Base-by-base conservation (phyloP, 1,139 yeast species). In the Blastobotrys persicus region DNA sequence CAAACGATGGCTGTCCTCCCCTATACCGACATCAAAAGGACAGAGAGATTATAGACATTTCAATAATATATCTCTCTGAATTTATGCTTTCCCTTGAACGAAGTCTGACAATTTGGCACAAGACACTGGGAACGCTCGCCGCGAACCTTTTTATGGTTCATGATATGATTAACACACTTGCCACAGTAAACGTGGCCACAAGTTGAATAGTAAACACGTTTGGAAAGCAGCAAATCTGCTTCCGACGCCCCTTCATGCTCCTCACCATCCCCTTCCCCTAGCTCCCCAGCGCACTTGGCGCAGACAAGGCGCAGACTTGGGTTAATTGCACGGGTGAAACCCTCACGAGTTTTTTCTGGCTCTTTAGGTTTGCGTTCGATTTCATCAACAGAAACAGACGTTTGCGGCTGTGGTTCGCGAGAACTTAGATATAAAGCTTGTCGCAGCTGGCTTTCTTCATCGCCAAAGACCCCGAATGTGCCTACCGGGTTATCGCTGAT, bases 121-220 rank as follows among this genome's bases (percentile, higher is more conserved):
- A 46, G 53, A 45, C 65, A 61, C 17, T 17, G 51, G 7, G 23
- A 46, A 46, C 51, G 48, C 38, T 48, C 39, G 31, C 50, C 44
- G 16, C 43, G 49, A n/a, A 33, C 45, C 26, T 55, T 49, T 31
- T 38, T 32, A 12, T 42, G 47, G 50, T 44, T 57, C 35, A 51
- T 50, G 33, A 83, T 80, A 55, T 76, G 76, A 58, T 78, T 79
- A 16, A 85, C 86, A 69, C 96, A 89, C 47, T 92, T 69, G 1
- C 96, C 96, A 66, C 97, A 89, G 63, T 79, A 89, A 1, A 83
- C 77, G 69, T 89, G 97, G 0, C 96, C 96, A 70, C 97, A 89
- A 11, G 64, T 62, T 0, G 91, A 77, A 26, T 78, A 76, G 62
- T 84, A 88, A 3, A 85, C 78, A 53, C 92, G 74, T 60, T 76